Evolutionary conservation across 164 flowering plant genomes (phyloP), one percentile per base, ranked within the genome.

Genomic region (Annona squamosa): DNA sequence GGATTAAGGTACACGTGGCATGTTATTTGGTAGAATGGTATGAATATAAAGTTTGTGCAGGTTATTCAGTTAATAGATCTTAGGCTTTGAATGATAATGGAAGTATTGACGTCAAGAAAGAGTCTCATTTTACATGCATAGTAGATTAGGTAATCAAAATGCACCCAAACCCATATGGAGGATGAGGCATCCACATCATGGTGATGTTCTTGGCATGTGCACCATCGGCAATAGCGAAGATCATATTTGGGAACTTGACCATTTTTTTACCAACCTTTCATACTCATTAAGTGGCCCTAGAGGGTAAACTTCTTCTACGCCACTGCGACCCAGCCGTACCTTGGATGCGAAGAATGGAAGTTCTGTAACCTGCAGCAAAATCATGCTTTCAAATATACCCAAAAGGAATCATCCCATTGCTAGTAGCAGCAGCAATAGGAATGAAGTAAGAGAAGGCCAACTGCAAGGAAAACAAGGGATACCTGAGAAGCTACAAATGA

Each of bases 281-380:
- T 83, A 91, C 71, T 90, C 92, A 63, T 89, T 93, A 71, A 93
- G 75, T 37, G 95, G 97, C 10, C 99, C 97, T 17, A 95, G 89
- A 46, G 90, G 89, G 76, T 76, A 84, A 43, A 95, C 83, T 77
- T 95, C 99, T 80, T 95, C 99, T 0, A 79, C 90, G 64, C 98
- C 98, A 71, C 42, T 64, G 5, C 95, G 94, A 45, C 99, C 98
- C 46, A 95, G 90, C 52, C 90, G 79, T 46, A 95, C 94, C 73
- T 91, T 92, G 16, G 94, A 78, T 64, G 99, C 97, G 71, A 95
- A 95, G 87, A 88, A 95, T 1, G 98, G 98, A 37, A 96, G 92
- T 76, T 90, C 98, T n/a, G 98, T 93, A 71, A 95, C 97, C 98
- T 91, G 80, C 12, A 75, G 59, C 17, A 62, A 45, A 64, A 56